Conservation (phyloP, 2,329 filamentous ascomycete genomes). For the Colletotrichum eleusines region DNA sequence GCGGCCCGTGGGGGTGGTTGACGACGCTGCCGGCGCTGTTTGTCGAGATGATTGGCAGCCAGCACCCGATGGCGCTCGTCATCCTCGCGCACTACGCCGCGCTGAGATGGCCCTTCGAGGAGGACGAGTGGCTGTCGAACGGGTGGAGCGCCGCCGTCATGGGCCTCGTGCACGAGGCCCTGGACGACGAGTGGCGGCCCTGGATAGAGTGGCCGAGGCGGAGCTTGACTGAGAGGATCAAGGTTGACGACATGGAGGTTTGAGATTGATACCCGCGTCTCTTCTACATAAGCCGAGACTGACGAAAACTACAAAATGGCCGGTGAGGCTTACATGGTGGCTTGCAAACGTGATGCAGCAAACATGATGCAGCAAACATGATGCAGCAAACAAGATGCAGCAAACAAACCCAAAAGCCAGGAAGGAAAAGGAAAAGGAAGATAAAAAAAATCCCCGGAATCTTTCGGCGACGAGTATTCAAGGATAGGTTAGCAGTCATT, state of each 20-base stretch:
- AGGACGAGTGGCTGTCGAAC: conserved; percentile 30
- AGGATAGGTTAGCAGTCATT: background rate
- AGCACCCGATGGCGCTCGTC: conserved; percentile 41
- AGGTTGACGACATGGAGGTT: conserved; percentile 41
- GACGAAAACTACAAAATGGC: background rate
- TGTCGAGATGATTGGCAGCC: conserved; percentile 40
- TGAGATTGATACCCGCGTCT: conserved; percentile 20
- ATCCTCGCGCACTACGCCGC: conserved; percentile 44
- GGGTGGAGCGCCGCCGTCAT: conserved; percentile 42
- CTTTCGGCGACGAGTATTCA: too few species aligned
- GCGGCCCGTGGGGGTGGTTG: conserved; percentile 40
- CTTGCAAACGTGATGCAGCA: too few species aligned
- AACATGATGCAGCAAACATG: too few species aligned
- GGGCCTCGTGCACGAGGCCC: conserved; percentile 33
- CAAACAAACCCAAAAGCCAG: background rate
- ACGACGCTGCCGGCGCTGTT: conserved; percentile 39
- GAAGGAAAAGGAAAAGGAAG: background rate
- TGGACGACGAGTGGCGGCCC: conserved; percentile 33
- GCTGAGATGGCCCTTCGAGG: conserved; percentile 18
- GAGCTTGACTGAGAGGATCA: conserved; percentile 37
- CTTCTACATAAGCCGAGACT: background rate
- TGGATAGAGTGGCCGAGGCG: conserved; percentile 43
- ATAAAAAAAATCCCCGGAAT: too few species aligned
- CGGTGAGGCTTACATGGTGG: background rate
- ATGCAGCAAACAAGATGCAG: too few species aligned